Percentiles rank a stretch among this genome's conserved stretches.
These are phyloP conservation scores for Fusarium sp. DNA, from an alignment of 2,329 filamentous ascomycete genomes.

Conservation along the genomic window DNA sequence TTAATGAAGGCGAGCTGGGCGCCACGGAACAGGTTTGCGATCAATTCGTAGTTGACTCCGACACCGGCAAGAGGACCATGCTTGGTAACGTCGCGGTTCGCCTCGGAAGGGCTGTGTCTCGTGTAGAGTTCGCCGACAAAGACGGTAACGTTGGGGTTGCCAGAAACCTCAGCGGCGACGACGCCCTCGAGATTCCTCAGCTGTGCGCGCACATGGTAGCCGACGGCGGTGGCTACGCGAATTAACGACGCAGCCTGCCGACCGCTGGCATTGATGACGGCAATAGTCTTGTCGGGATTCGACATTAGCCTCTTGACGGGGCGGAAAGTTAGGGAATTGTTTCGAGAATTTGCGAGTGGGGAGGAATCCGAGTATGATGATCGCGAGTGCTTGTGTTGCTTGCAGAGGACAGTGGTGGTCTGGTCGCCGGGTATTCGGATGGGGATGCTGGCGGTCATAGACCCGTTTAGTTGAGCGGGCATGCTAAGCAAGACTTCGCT, in stretches of 20 bases:
- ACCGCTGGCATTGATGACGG: conserved; percentile 94
- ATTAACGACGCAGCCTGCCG: conserved; percentile 96
- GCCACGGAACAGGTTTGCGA: conserved; percentile 80
- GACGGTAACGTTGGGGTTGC: conserved; percentile 76
- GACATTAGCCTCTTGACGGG: conserved; percentile 66
- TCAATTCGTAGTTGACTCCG: conserved; percentile 74
- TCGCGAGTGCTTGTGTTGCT: conserved; percentile 66
- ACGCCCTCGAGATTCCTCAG: conserved; percentile 85
- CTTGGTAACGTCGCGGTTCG: conserved; percentile 69
- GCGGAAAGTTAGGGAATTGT: conserved; percentile 68
- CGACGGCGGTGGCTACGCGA: conserved; percentile 89
- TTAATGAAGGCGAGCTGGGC: conserved; percentile 95
- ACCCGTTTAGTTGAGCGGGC: conserved; percentile 52
- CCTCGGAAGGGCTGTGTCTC: conserved; percentile 59
- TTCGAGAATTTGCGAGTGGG: conserved; percentile 61
- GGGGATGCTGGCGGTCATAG: conserved; percentile 51
- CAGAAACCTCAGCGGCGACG: conserved; percentile 84
- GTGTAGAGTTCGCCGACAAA: conserved; percentile 70
- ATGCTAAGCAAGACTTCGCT: conserved; percentile 45
- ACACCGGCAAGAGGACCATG: conserved; percentile 69
- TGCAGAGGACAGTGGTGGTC: conserved; percentile 48
- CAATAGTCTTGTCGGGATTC: conserved; percentile 77
- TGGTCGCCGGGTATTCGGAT: conserved; percentile 51
- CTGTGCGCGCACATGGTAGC: conserved; percentile 92
- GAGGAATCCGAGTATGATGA: conserved; percentile 69